A percentile compares a stretch with the other conserved stretches of the same genome.
Evolutionary conservation across 1,139 yeast genomes (phyloP).

Genomic region (Pichia sp.): DNA sequence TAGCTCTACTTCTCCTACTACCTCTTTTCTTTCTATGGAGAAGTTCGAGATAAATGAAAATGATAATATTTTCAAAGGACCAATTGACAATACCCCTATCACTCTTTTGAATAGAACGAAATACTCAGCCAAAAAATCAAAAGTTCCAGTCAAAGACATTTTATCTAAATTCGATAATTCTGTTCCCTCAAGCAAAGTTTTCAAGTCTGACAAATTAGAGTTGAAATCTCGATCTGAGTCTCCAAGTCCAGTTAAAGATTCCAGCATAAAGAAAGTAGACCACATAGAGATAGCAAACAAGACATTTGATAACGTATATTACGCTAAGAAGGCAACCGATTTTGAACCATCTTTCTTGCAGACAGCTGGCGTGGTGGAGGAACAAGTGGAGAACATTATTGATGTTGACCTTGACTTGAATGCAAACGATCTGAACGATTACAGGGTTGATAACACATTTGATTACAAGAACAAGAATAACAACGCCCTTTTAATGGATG

Average conservation of each 20-base stretch:
- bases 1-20: conserved; percentile 8
- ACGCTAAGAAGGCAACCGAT: not conserved
- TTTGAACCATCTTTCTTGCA: not conserved
- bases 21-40: conserved; percentile 21
- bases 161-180: conserved; percentile 21
- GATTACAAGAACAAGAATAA: not conserved
- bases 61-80: conserved; percentile 16
- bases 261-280: not conserved
- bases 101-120: conserved; percentile 13
- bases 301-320: not conserved
- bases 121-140: conserved; percentile 3
- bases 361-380: not conserved
- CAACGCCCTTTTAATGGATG: conserved; percentile 1
- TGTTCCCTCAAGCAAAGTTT: conserved; percentile 18
- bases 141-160: conserved; percentile 13
- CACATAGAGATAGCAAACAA: not conserved
- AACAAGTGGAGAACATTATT: not conserved
- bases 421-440: not conserved
- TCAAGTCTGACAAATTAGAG: conserved; percentile 1
- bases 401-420: not conserved
- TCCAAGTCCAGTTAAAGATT: not conserved
- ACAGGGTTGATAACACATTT: not conserved
- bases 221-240: not conserved
- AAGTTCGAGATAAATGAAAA: conserved; percentile 21
- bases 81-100: conserved; percentile 13